Evolutionary conservation across 352 stramenopile genomes (phyloP), one percentile per base, ranked within the genome.

Genomic region (Blastocystis sp.): DNA sequence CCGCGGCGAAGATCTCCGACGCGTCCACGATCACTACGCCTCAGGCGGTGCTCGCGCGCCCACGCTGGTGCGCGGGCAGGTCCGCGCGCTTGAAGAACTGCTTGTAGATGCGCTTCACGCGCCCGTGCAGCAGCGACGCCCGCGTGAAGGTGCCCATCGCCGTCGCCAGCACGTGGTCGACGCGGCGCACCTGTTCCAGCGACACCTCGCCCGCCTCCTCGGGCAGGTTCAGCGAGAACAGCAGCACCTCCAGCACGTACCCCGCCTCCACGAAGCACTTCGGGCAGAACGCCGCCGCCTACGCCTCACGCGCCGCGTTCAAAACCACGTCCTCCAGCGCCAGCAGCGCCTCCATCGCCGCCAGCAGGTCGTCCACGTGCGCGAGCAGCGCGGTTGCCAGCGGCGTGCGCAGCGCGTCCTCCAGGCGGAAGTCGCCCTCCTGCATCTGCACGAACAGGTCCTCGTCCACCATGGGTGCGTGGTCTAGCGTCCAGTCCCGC

Each of bases 101-200:
- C 48, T 56, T 56, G 38, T 84, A 84, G 53, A 84, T 67, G 2
- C 56, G 52, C 61, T 84, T 84, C 53, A 62, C 74, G 23, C n/a
- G 17, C 19, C 74, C 61, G 53, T 84, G 74, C 38, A 84, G 74
- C n/a, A 70, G 40, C 74, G 74, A 84, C 38, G 34, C 59, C 74
- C n/a, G 19, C 14, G 52, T 19, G 53, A 67, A 84, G 40, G 21
- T 21, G 1, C 19, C 23, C 38, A 84, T 45, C 38, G 19, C 45
- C 11, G 2, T 7, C 3, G 56, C 60, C 23, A 84, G n/a, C 21
- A 59, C 74, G 14, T 23, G 52, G 0, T 84, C 74, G 23, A 66
- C 14, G 17, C 34, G 45, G 11, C 43, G 2, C 53, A 84, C 4
- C n/a, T 67, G 40, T 10, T 11, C 74, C 52, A 23, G 19, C 11